Conservation (phyloP, 768 basidiomycete genomes). For the Suillus subalutaceus region DNA sequence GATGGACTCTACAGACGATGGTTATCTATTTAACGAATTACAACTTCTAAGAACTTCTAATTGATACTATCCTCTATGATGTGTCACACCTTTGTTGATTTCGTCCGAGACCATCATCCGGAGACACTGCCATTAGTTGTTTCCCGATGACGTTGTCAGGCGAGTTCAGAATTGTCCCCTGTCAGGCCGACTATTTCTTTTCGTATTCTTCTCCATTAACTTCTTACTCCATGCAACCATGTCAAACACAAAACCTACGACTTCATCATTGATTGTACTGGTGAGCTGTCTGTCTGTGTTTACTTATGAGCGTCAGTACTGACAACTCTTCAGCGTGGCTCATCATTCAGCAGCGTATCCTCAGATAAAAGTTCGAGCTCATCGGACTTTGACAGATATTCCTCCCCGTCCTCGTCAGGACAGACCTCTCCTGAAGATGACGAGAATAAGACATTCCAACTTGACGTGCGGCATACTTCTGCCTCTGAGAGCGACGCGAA, state of each 20-base stretch:
- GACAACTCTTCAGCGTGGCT: constrained; percentile 9
- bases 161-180: constrained; percentile 1
- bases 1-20: constrained; percentile 73
- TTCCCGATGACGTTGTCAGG: neutral
- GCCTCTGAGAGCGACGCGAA: neutral
- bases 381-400: constrained; percentile 21
- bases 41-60: neutral
- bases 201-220: neutral
- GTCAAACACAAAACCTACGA: constrained; percentile 11
- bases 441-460: constrained; percentile 21
- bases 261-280: constrained; percentile 20
- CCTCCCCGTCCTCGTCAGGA: constrained; percentile 28
- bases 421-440: constrained; percentile 37
- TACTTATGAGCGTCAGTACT: neutral
- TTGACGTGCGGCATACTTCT: constrained; percentile 3
- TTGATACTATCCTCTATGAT: constrained; percentile 1
- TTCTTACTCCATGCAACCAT: constrained; percentile 13
- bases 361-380: constrained; percentile 18
- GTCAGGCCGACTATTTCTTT: neutral
- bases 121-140: neutral
- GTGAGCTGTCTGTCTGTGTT: constrained; percentile 8
- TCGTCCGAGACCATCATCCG: constrained; percentile 2
- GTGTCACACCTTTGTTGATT: constrained; percentile 2
- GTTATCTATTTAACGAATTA: constrained; percentile 65
- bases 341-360: constrained; percentile 17